Evolutionary conservation across 2,329 filamentous ascomycete species (phyloP).

Genomic region (Calonectria leucothoes): DNA sequence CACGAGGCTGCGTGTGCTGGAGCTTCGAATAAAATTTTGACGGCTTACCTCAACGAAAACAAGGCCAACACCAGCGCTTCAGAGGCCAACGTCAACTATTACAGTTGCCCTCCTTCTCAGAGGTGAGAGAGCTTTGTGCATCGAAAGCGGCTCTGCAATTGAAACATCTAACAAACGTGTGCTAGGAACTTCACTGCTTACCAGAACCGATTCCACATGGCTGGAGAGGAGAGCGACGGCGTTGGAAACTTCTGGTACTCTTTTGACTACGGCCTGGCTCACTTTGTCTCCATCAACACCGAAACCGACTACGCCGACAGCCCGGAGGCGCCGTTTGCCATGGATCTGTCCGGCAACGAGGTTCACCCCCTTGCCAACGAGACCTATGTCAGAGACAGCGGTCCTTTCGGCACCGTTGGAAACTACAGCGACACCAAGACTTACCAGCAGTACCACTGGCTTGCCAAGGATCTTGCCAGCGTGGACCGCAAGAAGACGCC

Average conservation of each 20-base stretch:
- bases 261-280: slow-evolving; percentile 60
- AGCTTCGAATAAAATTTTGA: slow-evolving; percentile 54
- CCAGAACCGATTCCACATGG: slow-evolving; percentile 64
- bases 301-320: slow-evolving; percentile 58
- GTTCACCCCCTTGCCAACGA: slow-evolving; percentile 52
- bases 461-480: slow-evolving; percentile 54
- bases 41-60: slow-evolving; percentile 59
- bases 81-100: slow-evolving; percentile 56
- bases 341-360: slow-evolving; percentile 54
- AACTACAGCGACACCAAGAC: slow-evolving; percentile 53
- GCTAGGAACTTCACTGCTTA: slow-evolving; percentile 58
- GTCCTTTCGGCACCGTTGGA: slow-evolving; percentile 58
- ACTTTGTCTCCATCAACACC: slow-evolving; percentile 60
- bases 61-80: slow-evolving; percentile 54
- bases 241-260: slow-evolving; percentile 65
- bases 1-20: slow-evolving; percentile 61
- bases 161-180: background rate
- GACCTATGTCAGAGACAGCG: slow-evolving; percentile 59
- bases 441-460: slow-evolving; percentile 61
- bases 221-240: slow-evolving; percentile 57
- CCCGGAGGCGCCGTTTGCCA: slow-evolving; percentile 51
- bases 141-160: background rate
- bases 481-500: slow-evolving; percentile 59
- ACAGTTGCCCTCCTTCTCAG: slow-evolving; percentile 63
- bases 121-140: slow-evolving; percentile 30